A percentile compares a stretch with the other conserved stretches of the same genome.
Conservation (phyloP, 164 flowering plant species). For the Cinnamomum chago region DNA sequence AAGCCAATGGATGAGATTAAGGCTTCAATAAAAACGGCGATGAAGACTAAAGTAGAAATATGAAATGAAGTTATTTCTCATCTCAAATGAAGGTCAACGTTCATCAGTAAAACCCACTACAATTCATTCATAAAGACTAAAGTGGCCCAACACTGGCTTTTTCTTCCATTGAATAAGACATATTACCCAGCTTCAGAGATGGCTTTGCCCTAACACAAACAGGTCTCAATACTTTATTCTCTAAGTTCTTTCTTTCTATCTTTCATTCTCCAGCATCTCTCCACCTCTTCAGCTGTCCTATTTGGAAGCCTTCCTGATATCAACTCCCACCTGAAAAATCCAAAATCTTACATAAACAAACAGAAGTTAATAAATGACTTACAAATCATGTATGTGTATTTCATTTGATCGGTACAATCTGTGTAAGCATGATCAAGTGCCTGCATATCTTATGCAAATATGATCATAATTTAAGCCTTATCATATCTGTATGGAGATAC, state of each 20-base stretch:
- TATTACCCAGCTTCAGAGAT: not conserved
- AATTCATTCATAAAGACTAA: no score
- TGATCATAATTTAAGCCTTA: not conserved
- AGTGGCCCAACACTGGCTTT: no score
- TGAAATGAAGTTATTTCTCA: conserved; percentile 39
- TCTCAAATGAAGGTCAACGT: no score
- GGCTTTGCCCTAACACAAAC: conserved; percentile 8
- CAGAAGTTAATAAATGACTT: not conserved
- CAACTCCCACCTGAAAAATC: conserved; percentile 5
- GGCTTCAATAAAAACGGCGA: no score
- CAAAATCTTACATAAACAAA: not conserved
- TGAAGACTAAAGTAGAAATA: conserved; percentile 31
- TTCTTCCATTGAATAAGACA: not conserved
- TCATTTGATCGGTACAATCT: not conserved
- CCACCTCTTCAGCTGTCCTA: conserved; percentile 8
- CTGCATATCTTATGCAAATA: not conserved
- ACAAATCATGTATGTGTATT: not conserved
- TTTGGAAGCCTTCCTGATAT: conserved; percentile 13
- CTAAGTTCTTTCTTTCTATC: not conserved
- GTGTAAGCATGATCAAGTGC: not conserved
- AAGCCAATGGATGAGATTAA: no score
- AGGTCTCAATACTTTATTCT: not conserved
- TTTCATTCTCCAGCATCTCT: conserved; percentile 10
- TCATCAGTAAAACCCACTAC: no score
- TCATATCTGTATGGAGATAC: not conserved